Conservation (phyloP, 2,329 filamentous ascomycete species). For the Grosmannia huntii region DNA sequence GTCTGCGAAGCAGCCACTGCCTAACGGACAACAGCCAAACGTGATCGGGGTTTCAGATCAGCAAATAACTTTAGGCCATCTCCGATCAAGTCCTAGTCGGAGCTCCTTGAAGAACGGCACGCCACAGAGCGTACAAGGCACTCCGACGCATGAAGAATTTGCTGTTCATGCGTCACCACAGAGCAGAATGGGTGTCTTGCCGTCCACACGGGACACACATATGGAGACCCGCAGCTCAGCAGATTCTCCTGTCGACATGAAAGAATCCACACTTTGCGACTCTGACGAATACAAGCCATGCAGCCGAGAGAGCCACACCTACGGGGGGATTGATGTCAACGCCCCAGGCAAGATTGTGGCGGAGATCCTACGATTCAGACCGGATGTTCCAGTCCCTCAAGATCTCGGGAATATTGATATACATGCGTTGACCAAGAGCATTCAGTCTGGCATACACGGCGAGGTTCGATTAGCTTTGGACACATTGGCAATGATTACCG, state of each 20-base stretch:
- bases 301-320: constrained; percentile 40
- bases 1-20: constrained; percentile 31
- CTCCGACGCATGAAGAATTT: constrained; percentile 27
- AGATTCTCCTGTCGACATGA: constrained; percentile 16
- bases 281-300: constrained; percentile 43
- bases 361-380: constrained; percentile 55
- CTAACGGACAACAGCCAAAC: constrained; percentile 31
- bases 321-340: constrained; percentile 61
- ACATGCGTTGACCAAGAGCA: constrained; percentile 73
- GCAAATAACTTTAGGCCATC: constrained; percentile 31
- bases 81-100: constrained; percentile 23
- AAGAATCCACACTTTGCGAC: constrained; percentile 26
- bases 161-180: constrained; percentile 31
- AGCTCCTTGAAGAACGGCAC: constrained; percentile 38
- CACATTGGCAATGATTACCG: constrained; percentile 58
- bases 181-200: constrained; percentile 22
- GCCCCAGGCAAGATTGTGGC: constrained; percentile 51
- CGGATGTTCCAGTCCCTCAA: constrained; percentile 58
- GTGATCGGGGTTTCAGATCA: constrained; percentile 37
- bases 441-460: constrained; percentile 79
- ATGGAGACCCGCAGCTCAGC: constrained; percentile 18
- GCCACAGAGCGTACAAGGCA: constrained; percentile 36
- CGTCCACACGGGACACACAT: constrained; percentile 17
- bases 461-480: constrained; percentile 88
- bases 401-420: constrained; percentile 87